Evolutionary conservation across 768 basidiomycete species (phyloP).

Genomic region (Rhizopogon sp.): DNA sequence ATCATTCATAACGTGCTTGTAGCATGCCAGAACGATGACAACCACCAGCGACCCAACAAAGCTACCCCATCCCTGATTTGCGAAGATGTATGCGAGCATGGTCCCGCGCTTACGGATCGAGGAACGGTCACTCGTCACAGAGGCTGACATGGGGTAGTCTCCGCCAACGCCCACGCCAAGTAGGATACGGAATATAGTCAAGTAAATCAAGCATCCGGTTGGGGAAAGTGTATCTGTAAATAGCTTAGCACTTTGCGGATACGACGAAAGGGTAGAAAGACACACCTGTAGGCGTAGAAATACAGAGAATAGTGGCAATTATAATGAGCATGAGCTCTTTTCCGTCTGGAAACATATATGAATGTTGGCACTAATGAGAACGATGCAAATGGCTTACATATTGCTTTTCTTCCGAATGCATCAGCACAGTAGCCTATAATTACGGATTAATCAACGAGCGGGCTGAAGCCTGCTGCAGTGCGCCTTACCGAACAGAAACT

Average conservation of each 20-base stretch:
- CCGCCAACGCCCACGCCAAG: conserved; percentile 78
- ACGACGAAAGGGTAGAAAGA: neutral
- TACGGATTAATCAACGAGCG: neutral
- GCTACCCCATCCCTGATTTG: conserved; percentile 76
- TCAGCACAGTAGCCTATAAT: conserved; percentile 57
- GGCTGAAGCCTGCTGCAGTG: neutral
- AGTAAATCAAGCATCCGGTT: conserved; percentile 51
- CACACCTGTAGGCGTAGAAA: conserved; percentile 58
- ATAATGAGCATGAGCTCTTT: conserved; percentile 82
- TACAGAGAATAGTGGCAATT: conserved; percentile 64
- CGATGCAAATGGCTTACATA: conserved; percentile 37
- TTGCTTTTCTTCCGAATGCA: conserved; percentile 60
- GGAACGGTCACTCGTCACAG: conserved; percentile 62
- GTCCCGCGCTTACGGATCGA: conserved; percentile 64
- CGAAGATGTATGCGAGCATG: conserved; percentile 72
- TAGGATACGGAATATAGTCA: conserved; percentile 62
- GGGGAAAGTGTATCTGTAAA: conserved; percentile 45
- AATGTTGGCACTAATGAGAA: neutral
- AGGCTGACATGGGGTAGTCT: conserved; percentile 76
- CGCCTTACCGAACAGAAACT: conserved; percentile 51
- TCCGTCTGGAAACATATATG: conserved; percentile 40
- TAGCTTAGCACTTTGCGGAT: neutral
- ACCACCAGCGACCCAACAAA: conserved; percentile 58
- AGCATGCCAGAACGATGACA: conserved; percentile 59
- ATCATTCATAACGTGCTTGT: conserved; percentile 58